A percentile compares a stretch with the other conserved stretches of the same genome.
Conservation (phyloP, 148 eudicot species). For the Rhododendron kiyosumense region DNA sequence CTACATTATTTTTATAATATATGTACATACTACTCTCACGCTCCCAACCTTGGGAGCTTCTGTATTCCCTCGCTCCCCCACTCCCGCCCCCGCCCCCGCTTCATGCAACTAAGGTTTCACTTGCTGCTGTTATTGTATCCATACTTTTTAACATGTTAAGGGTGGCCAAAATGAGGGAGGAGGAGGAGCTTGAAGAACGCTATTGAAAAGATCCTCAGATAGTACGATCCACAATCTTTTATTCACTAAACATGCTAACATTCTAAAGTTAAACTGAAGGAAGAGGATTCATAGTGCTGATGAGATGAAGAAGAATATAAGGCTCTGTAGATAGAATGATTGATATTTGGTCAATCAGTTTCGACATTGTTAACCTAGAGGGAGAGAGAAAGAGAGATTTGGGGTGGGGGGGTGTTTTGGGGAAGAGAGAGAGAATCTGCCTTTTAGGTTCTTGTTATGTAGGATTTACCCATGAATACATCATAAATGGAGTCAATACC, state of each 20-base stretch:
- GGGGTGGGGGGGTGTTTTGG: too few relatives aligned
- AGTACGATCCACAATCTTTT: background rate
- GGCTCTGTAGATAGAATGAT: background rate
- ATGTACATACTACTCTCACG: too few relatives aligned
- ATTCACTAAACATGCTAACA: background rate
- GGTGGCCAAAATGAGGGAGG: background rate
- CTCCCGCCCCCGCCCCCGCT: too few relatives aligned
- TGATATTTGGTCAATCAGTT: background rate
- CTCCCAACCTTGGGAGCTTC: too few relatives aligned
- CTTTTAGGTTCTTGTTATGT: background rate
- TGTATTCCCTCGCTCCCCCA: too few relatives aligned
- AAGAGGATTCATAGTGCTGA: background rate
- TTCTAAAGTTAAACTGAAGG: background rate
- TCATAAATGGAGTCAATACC: background rate
- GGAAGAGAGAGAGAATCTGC: background rate
- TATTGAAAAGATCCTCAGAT: background rate
- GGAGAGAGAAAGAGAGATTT: too few relatives aligned
- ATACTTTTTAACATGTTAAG: background rate
- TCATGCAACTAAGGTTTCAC: background rate
- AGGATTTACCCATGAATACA: background rate
- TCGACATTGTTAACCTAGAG: background rate
- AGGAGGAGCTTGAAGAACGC: background rate
- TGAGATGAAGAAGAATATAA: background rate
- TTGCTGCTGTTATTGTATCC: background rate
- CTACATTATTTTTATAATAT: too few relatives aligned